Base-by-base conservation (phyloP, 768 basidiomycete genomes). In the Rhizopogon roseolus region DNA sequence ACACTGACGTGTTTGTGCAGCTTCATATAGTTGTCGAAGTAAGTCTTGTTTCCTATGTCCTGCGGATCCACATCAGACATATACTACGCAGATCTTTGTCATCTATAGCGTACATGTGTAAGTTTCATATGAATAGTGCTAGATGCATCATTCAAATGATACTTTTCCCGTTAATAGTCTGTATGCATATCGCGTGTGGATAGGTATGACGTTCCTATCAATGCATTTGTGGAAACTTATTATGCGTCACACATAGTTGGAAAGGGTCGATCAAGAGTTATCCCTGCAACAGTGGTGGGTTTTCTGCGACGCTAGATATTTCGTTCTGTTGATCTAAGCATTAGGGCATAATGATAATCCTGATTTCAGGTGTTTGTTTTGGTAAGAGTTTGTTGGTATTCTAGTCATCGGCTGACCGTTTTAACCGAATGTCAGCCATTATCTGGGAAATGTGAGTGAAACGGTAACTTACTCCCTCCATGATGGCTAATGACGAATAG, bases 271-370 rank as follows among this genome's bases (percentile, higher is more conserved):
- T 49, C n/a, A n/a, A n/a, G n/a, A n/a, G n/a, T n/a, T n/a, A n/a
- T n/a, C n/a, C n/a, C n/a, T n/a, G n/a, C n/a, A 16, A 50, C 45
- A 27, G 32, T 42, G 6, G 51, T 52, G 45, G 7, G 51, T 49
- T n/a, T n/a, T 2, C 45, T 5, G 1, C 19, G 32, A n/a, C 25
- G 22, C 14, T 25, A 10, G 19, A 13, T 19, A 14, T 49, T 9
- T 27, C 36, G 32, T 16, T n/a, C 11, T n/a, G 29, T 46, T 17
- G n/a, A 32, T 32, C 13, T 13, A 34, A 1, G n/a, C 13, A 34
- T 34, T 13, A 52, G 51, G 25, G 29, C 17, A 25, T 36, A 43
- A 2, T 52, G 17, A 8, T 52, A 4, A 5, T n/a, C 14, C 1
- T 25, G 8, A 1, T 8, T 51, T 49, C 10, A 52, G 51, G 41